phyloP scores from a whole-genome alignment of 208 protist species.

The Trypanosoma rangeli region DNA sequence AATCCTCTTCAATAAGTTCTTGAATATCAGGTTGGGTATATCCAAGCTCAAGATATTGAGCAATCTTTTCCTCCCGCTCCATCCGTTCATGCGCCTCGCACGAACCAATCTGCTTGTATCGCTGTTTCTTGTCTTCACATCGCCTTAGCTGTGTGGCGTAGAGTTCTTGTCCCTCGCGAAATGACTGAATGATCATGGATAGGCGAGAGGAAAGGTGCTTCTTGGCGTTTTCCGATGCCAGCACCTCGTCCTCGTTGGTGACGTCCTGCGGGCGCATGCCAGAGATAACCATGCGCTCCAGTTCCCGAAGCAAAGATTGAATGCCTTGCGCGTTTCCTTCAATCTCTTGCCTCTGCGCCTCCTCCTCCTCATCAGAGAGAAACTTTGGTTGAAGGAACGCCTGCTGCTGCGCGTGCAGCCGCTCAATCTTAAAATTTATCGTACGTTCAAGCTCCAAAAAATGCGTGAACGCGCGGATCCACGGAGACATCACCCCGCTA shows the following conservation, averaged over 20 bases:
- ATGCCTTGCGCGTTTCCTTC: slow-evolving; percentile 44
- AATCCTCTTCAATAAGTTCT: slow-evolving; percentile 68
- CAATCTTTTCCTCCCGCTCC: slow-evolving; percentile 58
- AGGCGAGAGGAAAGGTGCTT: slow-evolving; percentile 48
- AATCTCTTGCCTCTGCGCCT: slow-evolving; percentile 37
- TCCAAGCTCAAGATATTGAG: slow-evolving; percentile 74
- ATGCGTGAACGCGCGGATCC: slow-evolving; percentile 44
- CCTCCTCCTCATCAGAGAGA: slow-evolving; percentile 57
- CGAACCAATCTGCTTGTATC: slow-evolving; percentile 63
- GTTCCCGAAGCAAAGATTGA: slow-evolving; percentile 49
- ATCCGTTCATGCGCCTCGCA: slow-evolving; percentile 48
- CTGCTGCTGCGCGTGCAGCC: slow-evolving; percentile 42
- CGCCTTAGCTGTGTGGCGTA: slow-evolving; percentile 53
- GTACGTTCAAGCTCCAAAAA: slow-evolving; percentile 49
- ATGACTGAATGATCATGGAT: slow-evolving; percentile 35
- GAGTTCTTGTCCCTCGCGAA: slow-evolving; percentile 60
- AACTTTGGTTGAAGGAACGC: slow-evolving; percentile 57
- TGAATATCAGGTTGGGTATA: slow-evolving; percentile 81
- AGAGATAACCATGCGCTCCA: slow-evolving; percentile 66
- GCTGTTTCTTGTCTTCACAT: slow-evolving; percentile 45
- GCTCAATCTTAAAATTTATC: slow-evolving; percentile 35
- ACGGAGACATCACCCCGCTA: slow-evolving; percentile 24
- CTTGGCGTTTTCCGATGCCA: slow-evolving; percentile 45
- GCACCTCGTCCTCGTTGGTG: slow-evolving; percentile 49
- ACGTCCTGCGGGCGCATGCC: slow-evolving; percentile 40